These are phyloP conservation scores for Phytophthora tubulina DNA, from an alignment of 352 stramenopile genomes.

Conservation along the genomic window DNA sequence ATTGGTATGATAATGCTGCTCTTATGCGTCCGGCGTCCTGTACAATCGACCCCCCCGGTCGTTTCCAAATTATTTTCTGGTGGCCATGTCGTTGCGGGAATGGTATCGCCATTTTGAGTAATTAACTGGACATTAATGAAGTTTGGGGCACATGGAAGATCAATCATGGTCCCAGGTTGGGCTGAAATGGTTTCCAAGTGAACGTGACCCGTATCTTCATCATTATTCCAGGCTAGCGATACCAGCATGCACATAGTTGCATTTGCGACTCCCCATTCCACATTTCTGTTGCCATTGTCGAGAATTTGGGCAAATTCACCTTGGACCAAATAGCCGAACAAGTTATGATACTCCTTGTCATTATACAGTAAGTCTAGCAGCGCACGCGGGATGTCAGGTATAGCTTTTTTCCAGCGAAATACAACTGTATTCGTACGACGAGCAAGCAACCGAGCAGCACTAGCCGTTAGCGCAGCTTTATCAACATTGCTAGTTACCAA, in stretches of 20 bases:
- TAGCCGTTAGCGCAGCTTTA: not conserved
- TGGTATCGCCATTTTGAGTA: not conserved
- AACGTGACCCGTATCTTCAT: not conserved
- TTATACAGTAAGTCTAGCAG: not conserved
- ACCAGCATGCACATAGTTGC: not conserved
- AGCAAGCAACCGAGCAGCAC: not conserved
- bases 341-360: not conserved
- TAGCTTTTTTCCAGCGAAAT: not conserved
- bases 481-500: constrained; percentile 9
- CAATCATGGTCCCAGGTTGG: not conserved
- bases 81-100: not conserved
- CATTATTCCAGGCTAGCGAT: not conserved
- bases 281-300: not conserved
- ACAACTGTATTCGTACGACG: not conserved
- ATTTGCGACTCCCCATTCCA: not conserved
- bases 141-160: not conserved
- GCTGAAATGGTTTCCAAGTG: not conserved
- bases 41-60: not conserved
- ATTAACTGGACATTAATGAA: not conserved
- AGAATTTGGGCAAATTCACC: not conserved
- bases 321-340: not conserved
- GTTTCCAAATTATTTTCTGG: constrained; percentile 2
- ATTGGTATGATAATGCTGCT: not conserved
- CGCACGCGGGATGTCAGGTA: not conserved
- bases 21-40: not conserved